A percentile compares a stretch with the other conserved stretches of the same genome.
Evolutionary conservation across 768 basidiomycete species (phyloP).

Genomic region (Agaricus sinodeliciosus): DNA sequence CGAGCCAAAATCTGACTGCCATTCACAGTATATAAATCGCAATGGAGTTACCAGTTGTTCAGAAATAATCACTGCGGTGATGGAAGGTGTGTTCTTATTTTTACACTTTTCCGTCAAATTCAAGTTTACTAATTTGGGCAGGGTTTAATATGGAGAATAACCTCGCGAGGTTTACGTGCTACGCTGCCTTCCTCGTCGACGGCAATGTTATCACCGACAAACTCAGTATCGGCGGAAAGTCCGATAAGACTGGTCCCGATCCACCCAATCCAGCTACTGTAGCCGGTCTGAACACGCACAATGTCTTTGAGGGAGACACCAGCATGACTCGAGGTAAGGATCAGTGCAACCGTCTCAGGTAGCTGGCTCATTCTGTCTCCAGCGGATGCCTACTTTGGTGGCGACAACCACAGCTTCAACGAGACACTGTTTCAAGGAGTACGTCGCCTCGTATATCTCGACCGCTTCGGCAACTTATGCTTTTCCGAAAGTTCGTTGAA

Average conservation of each 20-base stretch:
- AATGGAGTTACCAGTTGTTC: slow-evolving; percentile 12
- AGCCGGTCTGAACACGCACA: slow-evolving; percentile 16
- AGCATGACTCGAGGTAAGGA: slow-evolving; percentile 12
- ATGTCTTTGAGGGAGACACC: slow-evolving; percentile 14
- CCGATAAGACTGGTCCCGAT: slow-evolving; percentile 12
- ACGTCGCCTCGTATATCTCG: not conserved
- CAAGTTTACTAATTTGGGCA: not conserved
- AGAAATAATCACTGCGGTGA: slow-evolving; percentile 14
- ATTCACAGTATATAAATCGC: slow-evolving; percentile 10
- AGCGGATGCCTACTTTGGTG: slow-evolving; percentile 15
- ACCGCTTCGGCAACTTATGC: not conserved
- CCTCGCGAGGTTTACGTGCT: slow-evolving; percentile 12
- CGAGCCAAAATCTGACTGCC: not conserved
- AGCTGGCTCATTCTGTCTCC: not conserved
- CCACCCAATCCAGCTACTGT: slow-evolving; percentile 16
- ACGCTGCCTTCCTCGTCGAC: slow-evolving; percentile 15
- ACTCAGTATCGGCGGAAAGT: slow-evolving; percentile 17
- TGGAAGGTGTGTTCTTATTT: slow-evolving; percentile 11
- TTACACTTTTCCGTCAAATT: not conserved
- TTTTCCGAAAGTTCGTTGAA: slow-evolving; percentile 9
- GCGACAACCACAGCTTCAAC: slow-evolving; percentile 17
- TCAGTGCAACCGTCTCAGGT: not conserved
- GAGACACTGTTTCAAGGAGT: slow-evolving; percentile 16
- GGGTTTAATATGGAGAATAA: slow-evolving; percentile 18
- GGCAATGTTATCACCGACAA: slow-evolving; percentile 15